Evolutionary conservation across 768 basidiomycete species (phyloP).

Genomic region (Russula sp.): DNA sequence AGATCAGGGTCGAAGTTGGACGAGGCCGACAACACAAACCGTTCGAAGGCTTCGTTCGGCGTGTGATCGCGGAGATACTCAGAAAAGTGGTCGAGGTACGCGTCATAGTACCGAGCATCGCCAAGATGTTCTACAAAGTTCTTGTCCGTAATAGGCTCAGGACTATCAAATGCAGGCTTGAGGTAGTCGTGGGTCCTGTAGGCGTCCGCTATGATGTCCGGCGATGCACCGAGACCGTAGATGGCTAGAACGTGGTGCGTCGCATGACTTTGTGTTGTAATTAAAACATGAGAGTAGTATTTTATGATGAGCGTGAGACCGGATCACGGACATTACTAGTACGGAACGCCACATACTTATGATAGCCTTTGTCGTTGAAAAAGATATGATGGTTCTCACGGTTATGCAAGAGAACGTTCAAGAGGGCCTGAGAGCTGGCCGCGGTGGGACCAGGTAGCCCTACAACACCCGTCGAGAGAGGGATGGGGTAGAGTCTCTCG

Average conservation of each 20-base stretch:
- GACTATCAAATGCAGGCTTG: slow-evolving; percentile 44
- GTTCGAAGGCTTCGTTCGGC: slow-evolving; percentile 49
- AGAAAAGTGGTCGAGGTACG: slow-evolving; percentile 57
- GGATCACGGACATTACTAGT: background rate
- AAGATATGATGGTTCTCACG: slow-evolving; percentile 54
- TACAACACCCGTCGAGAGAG: slow-evolving; percentile 13
- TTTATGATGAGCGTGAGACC: background rate
- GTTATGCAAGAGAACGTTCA: slow-evolving; percentile 45
- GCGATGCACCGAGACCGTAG: slow-evolving; percentile 57
- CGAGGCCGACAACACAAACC: slow-evolving; percentile 55
- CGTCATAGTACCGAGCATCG: slow-evolving; percentile 57
- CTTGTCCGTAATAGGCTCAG: slow-evolving; percentile 43
- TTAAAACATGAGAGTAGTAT: background rate
- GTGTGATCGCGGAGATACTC: slow-evolving; percentile 43
- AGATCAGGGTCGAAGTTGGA: slow-evolving; percentile 43
- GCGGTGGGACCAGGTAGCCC: slow-evolving; percentile 18
- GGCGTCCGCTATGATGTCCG: slow-evolving; percentile 42
- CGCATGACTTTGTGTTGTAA: slow-evolving; percentile 48
- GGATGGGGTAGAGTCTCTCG: slow-evolving; percentile 19
- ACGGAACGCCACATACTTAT: slow-evolving; percentile 34
- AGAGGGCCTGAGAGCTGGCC: slow-evolving; percentile 11
- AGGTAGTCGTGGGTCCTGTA: slow-evolving; percentile 45
- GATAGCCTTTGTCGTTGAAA: slow-evolving; percentile 44
- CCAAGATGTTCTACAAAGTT: slow-evolving; percentile 58
- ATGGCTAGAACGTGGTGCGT: slow-evolving; percentile 57